Conservation (phyloP, 306 rosid genomes). For the Inga oerstediana region DNA sequence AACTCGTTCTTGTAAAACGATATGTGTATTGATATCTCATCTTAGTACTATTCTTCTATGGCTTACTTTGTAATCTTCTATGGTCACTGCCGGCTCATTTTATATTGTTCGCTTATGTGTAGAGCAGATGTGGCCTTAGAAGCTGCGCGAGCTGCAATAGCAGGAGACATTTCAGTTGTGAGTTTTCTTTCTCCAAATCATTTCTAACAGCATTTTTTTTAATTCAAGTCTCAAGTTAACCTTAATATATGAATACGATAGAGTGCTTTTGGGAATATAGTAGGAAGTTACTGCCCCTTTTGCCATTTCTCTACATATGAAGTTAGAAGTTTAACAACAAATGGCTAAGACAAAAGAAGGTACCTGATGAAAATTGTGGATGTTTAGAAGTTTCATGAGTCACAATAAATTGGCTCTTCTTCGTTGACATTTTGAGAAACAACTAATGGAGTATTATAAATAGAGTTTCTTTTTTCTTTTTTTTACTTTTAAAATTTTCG, state of each 20-base stretch:
- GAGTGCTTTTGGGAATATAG: slow-evolving; percentile 23
- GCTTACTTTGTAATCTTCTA: background rate
- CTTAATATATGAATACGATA: slow-evolving; percentile 5
- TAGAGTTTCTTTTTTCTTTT: background rate
- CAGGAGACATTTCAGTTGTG: slow-evolving; percentile 84
- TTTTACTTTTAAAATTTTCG: background rate
- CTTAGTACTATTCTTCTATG: background rate
- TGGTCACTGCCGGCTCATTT: slow-evolving; percentile 29
- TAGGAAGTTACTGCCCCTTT: slow-evolving; percentile 13
- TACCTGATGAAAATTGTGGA: slow-evolving; percentile 5
- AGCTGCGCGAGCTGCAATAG: slow-evolving; percentile 89
- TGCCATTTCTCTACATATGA: slow-evolving; percentile 10
- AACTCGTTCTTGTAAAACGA: background rate
- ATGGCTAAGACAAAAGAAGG: background rate
- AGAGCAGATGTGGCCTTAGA: slow-evolving; percentile 84
- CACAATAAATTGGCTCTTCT: slow-evolving; percentile 7
- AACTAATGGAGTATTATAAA: background rate
- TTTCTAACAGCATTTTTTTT: background rate
- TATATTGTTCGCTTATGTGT: slow-evolving; percentile 24
- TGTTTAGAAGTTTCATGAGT: background rate
- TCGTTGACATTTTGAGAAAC: slow-evolving; percentile 5
- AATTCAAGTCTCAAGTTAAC: background rate
- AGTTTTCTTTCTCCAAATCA: slow-evolving; percentile 38
- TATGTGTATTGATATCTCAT: background rate
- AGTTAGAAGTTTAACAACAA: background rate